Evolutionary conservation across 2,329 filamentous ascomycete species (phyloP).

Genomic region (Cordyceps farinosa): DNA sequence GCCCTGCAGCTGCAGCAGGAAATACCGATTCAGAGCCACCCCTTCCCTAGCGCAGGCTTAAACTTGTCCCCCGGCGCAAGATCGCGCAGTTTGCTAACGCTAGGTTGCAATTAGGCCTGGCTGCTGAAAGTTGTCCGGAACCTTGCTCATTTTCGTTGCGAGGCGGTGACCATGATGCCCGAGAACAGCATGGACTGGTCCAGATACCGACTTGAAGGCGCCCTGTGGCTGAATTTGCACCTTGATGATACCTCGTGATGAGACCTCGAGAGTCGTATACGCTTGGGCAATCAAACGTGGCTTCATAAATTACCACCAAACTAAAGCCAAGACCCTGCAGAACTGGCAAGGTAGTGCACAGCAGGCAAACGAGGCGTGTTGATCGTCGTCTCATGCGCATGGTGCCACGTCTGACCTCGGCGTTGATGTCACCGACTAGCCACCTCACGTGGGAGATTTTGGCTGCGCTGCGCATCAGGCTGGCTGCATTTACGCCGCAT

Average conservation of each 20-base stretch:
- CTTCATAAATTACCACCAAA: neutral
- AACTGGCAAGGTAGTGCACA: neutral
- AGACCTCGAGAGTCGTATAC: neutral
- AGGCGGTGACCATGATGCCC: neutral
- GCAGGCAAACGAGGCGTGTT: neutral
- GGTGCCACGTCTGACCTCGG: conserved; percentile 11
- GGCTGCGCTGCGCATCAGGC: neutral
- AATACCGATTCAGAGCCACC: neutral
- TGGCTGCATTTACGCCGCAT: neutral
- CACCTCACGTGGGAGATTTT: conserved; percentile 6
- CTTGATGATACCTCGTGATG: too few relatives aligned
- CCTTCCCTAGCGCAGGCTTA: neutral
- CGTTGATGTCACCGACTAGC: conserved; percentile 1
- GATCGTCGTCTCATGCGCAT: conserved; percentile 2
- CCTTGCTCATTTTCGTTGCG: neutral
- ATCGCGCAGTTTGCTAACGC: conserved; percentile 6
- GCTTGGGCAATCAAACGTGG: neutral
- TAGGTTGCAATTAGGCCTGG: conserved; percentile 3
- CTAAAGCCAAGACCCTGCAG: neutral
- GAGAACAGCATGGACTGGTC: neutral
- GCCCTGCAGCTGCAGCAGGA: conserved; percentile 1
- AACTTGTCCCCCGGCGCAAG: conserved; percentile 1
- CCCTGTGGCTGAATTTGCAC: neutral
- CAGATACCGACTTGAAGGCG: neutral
- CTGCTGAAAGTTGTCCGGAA: neutral